Conservation (phyloP, 139 green algal species). For the Chlorella vulgaris region DNA sequence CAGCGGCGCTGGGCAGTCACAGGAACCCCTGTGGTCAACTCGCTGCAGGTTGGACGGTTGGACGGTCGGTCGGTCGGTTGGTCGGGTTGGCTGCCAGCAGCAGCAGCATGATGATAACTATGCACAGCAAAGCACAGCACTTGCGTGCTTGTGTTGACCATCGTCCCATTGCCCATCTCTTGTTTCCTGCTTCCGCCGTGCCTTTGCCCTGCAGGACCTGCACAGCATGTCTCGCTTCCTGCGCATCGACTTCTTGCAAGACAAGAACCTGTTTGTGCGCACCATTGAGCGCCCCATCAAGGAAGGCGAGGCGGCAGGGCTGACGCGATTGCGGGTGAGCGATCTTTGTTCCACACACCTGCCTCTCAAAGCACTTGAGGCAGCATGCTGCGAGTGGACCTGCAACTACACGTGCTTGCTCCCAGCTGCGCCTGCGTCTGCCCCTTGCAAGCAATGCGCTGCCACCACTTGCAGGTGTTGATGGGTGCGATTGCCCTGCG, state of each 20-base stretch:
- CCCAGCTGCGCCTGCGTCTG: no score
- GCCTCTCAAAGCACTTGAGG: no score
- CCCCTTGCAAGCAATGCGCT: no score
- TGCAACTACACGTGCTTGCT: no score
- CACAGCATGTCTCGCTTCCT: conserved; percentile 35
- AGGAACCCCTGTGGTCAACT: conserved; percentile 34
- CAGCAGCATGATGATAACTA: no score
- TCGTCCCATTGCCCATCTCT: no score
- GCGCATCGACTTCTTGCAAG: conserved; percentile 45
- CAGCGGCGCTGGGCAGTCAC: conserved; percentile 39
- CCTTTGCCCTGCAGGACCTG: conserved; percentile 25
- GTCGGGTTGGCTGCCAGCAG: not conserved
- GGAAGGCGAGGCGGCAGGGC: conserved; percentile 33
- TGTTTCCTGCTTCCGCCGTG: not conserved
- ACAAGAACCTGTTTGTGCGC: conserved; percentile 50
- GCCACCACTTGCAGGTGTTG: conserved; percentile 65
- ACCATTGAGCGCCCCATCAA: conserved; percentile 67
- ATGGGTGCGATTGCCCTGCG: conserved; percentile 60
- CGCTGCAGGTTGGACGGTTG: conserved; percentile 11
- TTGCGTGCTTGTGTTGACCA: not conserved
- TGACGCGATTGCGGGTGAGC: conserved; percentile 59
- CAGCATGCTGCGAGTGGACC: no score
- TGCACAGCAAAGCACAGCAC: no score
- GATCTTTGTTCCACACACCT: not conserved
- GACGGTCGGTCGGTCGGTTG: not conserved